Evolutionary conservation across 2,329 filamentous ascomycete species (phyloP), one percentile per base, ranked within the genome.

Genomic region (Diaporthe ampelina): DNA sequence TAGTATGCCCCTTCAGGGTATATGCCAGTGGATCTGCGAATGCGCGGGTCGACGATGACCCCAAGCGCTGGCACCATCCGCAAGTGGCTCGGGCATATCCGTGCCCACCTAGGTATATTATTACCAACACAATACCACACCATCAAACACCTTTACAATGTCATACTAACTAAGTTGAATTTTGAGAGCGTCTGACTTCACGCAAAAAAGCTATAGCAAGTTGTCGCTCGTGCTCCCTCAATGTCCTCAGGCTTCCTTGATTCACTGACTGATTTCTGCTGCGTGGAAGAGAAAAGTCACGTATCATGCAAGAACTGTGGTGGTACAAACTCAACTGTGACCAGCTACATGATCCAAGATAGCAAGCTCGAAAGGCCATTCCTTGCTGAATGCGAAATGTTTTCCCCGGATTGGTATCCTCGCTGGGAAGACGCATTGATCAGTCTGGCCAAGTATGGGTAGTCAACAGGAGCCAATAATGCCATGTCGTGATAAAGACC

Each of bases 1-100:
- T 29, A 67, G 17, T 50, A 67, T 52, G 43, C 61, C 52, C 43
- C 43, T 50, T 45, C 43, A 61, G 58, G 58, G 58, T 8, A 43
- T 21, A 32, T 32, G 6, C 5, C 29, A 35, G 35, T 35, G 43
- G 43, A 43, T 67, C 40, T 67, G n/a, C 26, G 43, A 19, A 40
- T 15, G 11, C 37, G 26, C 17, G 43, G 26, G 43, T 65, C 43
- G 59, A 50, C 29, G 29, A 32, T 32, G 29, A 32, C 29, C 29
- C 58, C 59, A 40, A 40, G 59, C 40, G 40, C 59, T 63, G 40
- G 26, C 59, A 63, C n/a, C 40, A 32, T 15, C 17, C 17, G 24
- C 17, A 48, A 7, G 43, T 40, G 59, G 59, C 59, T 35, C 43
- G 40, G 26, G 59, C 21, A 26, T 11, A 43, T 29, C 35, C 15